A percentile compares a stretch with the other conserved stretches of the same genome.
phyloP scores from a whole-genome alignment of 192 early-diverging fungal genomes.

The Coemansia umbellata region DNA sequence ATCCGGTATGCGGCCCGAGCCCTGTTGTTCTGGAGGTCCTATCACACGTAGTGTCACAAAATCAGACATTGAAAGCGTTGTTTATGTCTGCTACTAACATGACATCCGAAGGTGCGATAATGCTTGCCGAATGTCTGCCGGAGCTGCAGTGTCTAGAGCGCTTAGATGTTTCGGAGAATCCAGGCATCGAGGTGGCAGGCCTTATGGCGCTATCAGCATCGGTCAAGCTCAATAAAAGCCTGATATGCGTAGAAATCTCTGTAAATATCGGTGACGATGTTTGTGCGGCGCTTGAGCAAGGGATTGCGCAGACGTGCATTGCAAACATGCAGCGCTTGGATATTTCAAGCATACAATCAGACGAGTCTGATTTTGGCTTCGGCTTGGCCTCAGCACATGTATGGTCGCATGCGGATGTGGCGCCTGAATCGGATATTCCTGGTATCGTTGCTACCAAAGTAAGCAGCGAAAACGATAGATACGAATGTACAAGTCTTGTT shows the following conservation, averaged over 20 bases:
- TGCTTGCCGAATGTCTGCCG: conserved; percentile 76
- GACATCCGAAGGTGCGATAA: conserved; percentile 72
- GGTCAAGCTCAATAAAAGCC: conserved; percentile 72
- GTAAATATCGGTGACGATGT: conserved; percentile 51
- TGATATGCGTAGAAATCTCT: conserved; percentile 71
- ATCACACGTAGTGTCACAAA: conserved; percentile 52
- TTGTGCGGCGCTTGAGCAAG: conserved; percentile 49
- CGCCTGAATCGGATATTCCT: conserved; percentile 22
- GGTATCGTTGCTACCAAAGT: conserved; percentile 25
- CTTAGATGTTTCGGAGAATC: conserved; percentile 76
- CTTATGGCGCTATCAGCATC: conserved; percentile 77
- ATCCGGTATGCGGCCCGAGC: conserved; percentile 49
- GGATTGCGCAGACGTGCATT: conserved; percentile 50
- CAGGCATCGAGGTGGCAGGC: conserved; percentile 71
- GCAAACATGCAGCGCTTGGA: conserved; percentile 52
- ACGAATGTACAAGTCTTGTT: conserved; percentile 32
- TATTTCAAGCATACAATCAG: conserved; percentile 8
- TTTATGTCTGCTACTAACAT: conserved; percentile 61
- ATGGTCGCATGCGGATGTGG: conserved; percentile 25
- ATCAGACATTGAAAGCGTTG: conserved; percentile 61
- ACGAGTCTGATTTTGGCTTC: conserved; percentile 20
- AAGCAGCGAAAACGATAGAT: conserved; percentile 31
- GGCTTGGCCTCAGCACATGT: conserved; percentile 20
- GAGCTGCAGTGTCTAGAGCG: conserved; percentile 63
- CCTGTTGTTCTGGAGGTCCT: conserved; percentile 30